These are phyloP conservation scores for Vigna reflexopilosa DNA, from an alignment of 306 rosid genomes.

Conservation along the genomic window DNA sequence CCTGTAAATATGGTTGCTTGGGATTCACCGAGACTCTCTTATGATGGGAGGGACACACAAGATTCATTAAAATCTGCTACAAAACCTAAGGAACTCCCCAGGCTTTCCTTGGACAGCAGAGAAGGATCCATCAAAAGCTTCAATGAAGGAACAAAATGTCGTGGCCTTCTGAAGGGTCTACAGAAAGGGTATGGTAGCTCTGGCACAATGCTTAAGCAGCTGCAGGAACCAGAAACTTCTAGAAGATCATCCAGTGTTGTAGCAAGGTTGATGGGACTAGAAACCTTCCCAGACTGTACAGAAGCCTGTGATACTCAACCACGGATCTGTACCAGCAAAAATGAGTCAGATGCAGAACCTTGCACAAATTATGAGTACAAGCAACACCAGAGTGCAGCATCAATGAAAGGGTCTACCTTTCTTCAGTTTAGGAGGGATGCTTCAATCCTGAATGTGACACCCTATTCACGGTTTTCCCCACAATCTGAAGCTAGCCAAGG, in stretches of 20 bases:
- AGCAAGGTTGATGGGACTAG: slow-evolving; percentile 95
- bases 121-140: slow-evolving; percentile 55
- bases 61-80: slow-evolving; percentile 58
- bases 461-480: slow-evolving; percentile 49
- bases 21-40: slow-evolving; percentile 77
- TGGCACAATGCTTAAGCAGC: slow-evolving; percentile 47
- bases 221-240: slow-evolving; percentile 68
- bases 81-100: slow-evolving; percentile 75
- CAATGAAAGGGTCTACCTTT: slow-evolving; percentile 44
- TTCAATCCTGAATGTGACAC: slow-evolving; percentile 44
- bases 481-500: slow-evolving; percentile 56
- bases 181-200: slow-evolving; percentile 50
- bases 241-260: slow-evolving; percentile 69
- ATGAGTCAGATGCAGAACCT: slow-evolving; percentile 49
- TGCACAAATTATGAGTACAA: slow-evolving; percentile 46
- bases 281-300: slow-evolving; percentile 57
- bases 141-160: slow-evolving; percentile 55
- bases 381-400: slow-evolving; percentile 48
- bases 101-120: slow-evolving; percentile 94
- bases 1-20: slow-evolving; percentile 44
- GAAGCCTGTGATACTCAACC: slow-evolving; percentile 50
- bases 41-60: slow-evolving; percentile 71
- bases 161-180: slow-evolving; percentile 50
- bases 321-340: slow-evolving; percentile 43
- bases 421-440: slow-evolving; percentile 52